These are phyloP conservation scores for Tetraselmis chui DNA, from an alignment of 139 green algal genomes.

Conservation along the genomic window DNA sequence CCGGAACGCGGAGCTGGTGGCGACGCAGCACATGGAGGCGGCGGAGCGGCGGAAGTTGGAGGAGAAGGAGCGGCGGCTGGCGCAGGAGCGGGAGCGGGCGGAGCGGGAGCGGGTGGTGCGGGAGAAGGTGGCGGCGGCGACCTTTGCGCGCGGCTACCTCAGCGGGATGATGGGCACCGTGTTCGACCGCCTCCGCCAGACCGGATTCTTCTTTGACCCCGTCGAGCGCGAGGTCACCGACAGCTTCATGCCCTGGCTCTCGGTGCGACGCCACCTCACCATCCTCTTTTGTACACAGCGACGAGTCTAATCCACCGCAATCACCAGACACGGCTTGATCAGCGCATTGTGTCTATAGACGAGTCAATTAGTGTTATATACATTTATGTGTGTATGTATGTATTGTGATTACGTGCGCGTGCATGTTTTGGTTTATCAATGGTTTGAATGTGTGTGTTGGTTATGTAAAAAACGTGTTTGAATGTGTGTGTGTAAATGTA, in stretches of 20 bases:
- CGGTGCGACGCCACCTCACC: background rate
- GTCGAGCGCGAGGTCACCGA: slow-evolving; percentile 59
- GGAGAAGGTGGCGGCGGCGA: slow-evolving; percentile 55
- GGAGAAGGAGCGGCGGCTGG: slow-evolving; percentile 70
- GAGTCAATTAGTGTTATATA: too few species aligned
- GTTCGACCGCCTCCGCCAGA: slow-evolving; percentile 51
- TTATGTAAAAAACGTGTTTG: too few species aligned
- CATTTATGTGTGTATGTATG: too few species aligned
- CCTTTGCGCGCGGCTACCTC: slow-evolving; percentile 75
- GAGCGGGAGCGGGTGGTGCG: slow-evolving; percentile 51
- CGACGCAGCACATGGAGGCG: slow-evolving; percentile 76
- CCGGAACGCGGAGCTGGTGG: slow-evolving; percentile 70
- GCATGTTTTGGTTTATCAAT: too few species aligned
- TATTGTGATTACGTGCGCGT: too few species aligned
- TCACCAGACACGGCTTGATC: too few species aligned
- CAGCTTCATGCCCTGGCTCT: slow-evolving; percentile 70
- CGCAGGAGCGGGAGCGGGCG: slow-evolving; percentile 56
- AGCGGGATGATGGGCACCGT: slow-evolving; percentile 60
- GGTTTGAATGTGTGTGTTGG: too few species aligned
- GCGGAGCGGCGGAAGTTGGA: slow-evolving; percentile 71
- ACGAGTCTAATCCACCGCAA: too few species aligned
- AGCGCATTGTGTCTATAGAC: too few species aligned
- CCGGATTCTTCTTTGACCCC: slow-evolving; percentile 74
- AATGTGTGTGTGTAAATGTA: too few species aligned
- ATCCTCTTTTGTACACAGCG: background rate